Conservation (phyloP, 2,329 filamentous ascomycete species). For the Aspergillus versicolor region DNA sequence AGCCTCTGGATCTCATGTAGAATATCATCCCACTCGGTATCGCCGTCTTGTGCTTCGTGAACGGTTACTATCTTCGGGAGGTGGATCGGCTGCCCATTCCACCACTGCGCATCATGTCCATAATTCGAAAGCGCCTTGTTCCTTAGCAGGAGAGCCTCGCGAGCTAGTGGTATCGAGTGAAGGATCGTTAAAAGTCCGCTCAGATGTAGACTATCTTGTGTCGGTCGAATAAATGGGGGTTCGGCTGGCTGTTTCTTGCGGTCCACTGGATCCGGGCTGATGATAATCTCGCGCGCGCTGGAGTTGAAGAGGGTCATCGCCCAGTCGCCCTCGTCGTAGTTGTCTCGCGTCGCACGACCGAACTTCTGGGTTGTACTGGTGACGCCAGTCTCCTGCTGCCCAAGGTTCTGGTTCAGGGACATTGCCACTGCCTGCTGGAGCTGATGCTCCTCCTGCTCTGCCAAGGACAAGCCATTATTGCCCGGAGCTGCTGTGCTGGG, state of each 20-base stretch:
- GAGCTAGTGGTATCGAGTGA: constrained; percentile 59
- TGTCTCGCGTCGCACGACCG: constrained; percentile 54
- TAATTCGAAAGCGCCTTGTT: constrained; percentile 50
- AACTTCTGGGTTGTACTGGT: constrained; percentile 47
- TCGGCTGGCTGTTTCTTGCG: constrained; percentile 49
- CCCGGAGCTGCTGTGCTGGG: constrained; percentile 21
- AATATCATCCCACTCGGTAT: constrained; percentile 45
- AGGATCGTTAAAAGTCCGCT: constrained; percentile 60
- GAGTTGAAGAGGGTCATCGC: constrained; percentile 53
- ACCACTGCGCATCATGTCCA: constrained; percentile 60
- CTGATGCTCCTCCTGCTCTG: constrained; percentile 46
- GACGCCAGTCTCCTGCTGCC: constrained; percentile 58
- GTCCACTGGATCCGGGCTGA: constrained; percentile 53
- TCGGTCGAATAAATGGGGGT: constrained; percentile 59
- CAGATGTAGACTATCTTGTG: constrained; percentile 54
- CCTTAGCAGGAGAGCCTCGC: constrained; percentile 57
- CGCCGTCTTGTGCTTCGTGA: constrained; percentile 31
- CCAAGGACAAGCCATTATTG: constrained; percentile 38
- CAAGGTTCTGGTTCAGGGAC: constrained; percentile 43
- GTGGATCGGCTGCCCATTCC: constrained; percentile 57
- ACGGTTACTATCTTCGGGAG: constrained; percentile 52
- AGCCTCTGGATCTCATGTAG: constrained; percentile 60
- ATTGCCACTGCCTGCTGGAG: constrained; percentile 48
- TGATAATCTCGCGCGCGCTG: constrained; percentile 52
- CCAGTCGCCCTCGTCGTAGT: constrained; percentile 57